Percentiles rank a stretch among this genome's conserved stretches.
phyloP scores from a whole-genome alignment of 2,329 filamentous ascomycete genomes.

The Botrytis medusae region DNA sequence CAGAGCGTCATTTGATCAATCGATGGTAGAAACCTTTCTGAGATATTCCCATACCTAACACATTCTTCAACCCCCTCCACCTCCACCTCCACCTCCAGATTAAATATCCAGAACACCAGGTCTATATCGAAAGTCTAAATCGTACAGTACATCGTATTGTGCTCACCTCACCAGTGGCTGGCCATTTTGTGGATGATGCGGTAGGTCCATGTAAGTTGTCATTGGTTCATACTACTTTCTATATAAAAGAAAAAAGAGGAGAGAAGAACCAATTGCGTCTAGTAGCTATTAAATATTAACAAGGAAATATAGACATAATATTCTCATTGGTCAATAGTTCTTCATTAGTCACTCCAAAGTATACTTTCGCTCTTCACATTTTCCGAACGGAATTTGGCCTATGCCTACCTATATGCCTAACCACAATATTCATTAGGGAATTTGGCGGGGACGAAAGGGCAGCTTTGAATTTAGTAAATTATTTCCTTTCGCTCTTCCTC shows the following conservation, averaged over 20 bases:
- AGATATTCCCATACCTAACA: not conserved
- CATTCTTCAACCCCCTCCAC: not conserved
- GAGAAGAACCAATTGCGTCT: not conserved
- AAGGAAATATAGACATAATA: not conserved
- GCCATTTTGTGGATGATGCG: not conserved
- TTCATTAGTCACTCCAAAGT: not conserved
- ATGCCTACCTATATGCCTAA: conserved; percentile 15
- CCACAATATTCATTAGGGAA: conserved; percentile 4
- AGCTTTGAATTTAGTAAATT: conserved; percentile 13
- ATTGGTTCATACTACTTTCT: not conserved
- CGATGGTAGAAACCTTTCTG: not conserved
- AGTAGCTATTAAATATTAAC: not conserved
- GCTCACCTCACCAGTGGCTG: not conserved
- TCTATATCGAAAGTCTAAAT: not conserved
- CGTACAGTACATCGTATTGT: not conserved
- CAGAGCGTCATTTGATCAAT: not conserved
- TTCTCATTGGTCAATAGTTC: not conserved
- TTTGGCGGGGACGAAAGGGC: conserved; percentile 19
- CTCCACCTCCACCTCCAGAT: not conserved
- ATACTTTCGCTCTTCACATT: conserved; percentile 5
- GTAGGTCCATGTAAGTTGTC: not conserved
- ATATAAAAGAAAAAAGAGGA: conserved; percentile 2
- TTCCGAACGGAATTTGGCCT: conserved; percentile 14
- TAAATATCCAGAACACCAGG: not conserved
- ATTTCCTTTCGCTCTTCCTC: conserved; percentile 13